phyloP scores from a whole-genome alignment of 2,329 filamentous ascomycete genomes.

The Cercospora sojina region DNA sequence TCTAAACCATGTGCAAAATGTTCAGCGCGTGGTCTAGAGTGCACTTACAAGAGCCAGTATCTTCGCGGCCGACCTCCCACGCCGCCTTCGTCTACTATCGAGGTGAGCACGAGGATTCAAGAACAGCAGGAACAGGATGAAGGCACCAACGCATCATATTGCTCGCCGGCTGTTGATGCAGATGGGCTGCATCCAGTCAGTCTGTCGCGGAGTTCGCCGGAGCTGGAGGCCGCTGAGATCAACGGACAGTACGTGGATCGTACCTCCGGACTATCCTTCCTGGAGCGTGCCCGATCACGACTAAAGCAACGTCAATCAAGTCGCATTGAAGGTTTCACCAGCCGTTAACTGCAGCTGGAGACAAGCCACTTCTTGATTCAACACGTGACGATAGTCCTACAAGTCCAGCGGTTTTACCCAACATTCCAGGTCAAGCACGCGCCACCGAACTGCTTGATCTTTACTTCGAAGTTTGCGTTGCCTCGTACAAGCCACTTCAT shows the following conservation, averaged over 20 bases:
- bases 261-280: not conserved
- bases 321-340: not conserved
- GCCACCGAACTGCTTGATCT: slow-evolving; percentile 50
- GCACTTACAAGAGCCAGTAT: not conserved
- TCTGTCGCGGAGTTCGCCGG: not conserved
- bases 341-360: not conserved
- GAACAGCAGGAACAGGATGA: not conserved
- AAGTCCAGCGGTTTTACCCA: not conserved
- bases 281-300: not conserved
- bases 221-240: not conserved
- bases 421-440: slow-evolving; percentile 19
- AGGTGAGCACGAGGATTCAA: not conserved
- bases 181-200: not conserved
- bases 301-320: not conserved
- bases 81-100: not conserved
- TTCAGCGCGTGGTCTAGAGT: not conserved
- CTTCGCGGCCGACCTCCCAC: not conserved
- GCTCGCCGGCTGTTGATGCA: not conserved
- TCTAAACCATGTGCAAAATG: not conserved
- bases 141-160: not conserved
- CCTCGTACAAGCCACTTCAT: slow-evolving; percentile 60
- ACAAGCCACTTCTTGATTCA: not conserved
- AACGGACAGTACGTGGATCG: not conserved
- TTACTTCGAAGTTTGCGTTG: slow-evolving; percentile 62
- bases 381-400: not conserved